These are phyloP conservation scores for Penicillium silybi DNA, from an alignment of 495 filamentous ascomycete genomes.

Conservation along the genomic window DNA sequence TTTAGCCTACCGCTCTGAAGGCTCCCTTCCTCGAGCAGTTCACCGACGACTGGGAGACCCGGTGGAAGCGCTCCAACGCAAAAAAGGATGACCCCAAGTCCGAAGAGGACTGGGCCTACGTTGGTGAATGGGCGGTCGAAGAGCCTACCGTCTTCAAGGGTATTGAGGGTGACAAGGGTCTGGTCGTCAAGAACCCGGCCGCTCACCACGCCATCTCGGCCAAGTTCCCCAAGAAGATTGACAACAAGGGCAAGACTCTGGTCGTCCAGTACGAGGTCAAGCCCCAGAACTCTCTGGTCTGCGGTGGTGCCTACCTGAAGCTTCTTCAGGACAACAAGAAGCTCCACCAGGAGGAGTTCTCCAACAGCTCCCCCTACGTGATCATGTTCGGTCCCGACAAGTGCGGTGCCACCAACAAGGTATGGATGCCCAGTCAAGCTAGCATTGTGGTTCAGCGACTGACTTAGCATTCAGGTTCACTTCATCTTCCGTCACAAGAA, in stretches of 20 bases:
- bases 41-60: conserved; percentile 84
- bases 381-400: conserved; percentile 99
- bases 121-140: conserved; percentile 95
- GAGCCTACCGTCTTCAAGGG: conserved; percentile 91
- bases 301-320: conserved; percentile 99
- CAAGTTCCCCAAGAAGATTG: conserved; percentile 94
- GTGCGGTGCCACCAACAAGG: conserved; percentile 98
- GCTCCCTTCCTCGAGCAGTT: conserved; percentile 98
- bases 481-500: conserved; percentile 99
- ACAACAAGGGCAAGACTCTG: conserved; percentile 93
- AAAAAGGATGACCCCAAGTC: conserved; percentile 89
- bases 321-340: conserved; percentile 96
- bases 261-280: conserved; percentile 99
- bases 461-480: conserved; percentile 61
- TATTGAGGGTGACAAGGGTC: conserved; percentile 92
- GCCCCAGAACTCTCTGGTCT: conserved; percentile 96
- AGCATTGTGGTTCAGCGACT: background rate
- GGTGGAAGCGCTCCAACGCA: conserved; percentile 92
- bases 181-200: conserved; percentile 94
- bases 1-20: conserved; percentile 78
- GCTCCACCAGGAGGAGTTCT: conserved; percentile 96
- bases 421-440: conserved; percentile 18
- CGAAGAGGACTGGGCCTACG: conserved; percentile 96
- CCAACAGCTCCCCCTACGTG: conserved; percentile 93
- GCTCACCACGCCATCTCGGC: conserved; percentile 99